Evolutionary conservation across 2,329 filamentous ascomycete species (phyloP).

Genomic region (Pseudophaeomoniella oleicola): DNA sequence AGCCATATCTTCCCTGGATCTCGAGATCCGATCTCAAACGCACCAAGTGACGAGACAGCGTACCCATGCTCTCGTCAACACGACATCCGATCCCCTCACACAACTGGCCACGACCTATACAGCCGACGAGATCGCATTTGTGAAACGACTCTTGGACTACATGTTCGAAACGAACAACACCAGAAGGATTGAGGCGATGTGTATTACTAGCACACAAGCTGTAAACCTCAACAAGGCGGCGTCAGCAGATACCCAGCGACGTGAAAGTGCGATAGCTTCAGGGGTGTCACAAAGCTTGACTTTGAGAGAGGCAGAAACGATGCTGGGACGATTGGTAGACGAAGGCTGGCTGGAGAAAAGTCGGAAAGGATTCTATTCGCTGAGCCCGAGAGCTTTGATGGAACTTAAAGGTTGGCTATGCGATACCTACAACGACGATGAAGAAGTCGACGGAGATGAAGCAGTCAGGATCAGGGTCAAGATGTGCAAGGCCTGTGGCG

Average conservation of each 20-base stretch:
- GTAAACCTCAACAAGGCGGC: slow-evolving; percentile 46
- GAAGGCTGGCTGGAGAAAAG: slow-evolving; percentile 81
- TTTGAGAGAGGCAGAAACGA: slow-evolving; percentile 60
- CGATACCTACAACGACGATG: slow-evolving; percentile 75
- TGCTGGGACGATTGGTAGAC: slow-evolving; percentile 54
- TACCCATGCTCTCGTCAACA: slow-evolving; percentile 80
- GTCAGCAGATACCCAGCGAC: slow-evolving; percentile 16
- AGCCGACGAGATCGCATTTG: slow-evolving; percentile 74
- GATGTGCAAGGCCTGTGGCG: slow-evolving; percentile 74
- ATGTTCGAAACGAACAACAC: slow-evolving; percentile 90
- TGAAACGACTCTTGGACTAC: slow-evolving; percentile 73
- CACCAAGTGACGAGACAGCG: slow-evolving; percentile 54
- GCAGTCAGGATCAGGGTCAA: slow-evolving; percentile 54
- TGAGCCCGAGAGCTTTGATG: slow-evolving; percentile 66
- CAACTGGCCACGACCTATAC: slow-evolving; percentile 72
- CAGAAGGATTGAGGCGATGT: slow-evolving; percentile 65
- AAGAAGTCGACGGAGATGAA: slow-evolving; percentile 40
- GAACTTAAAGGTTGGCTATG: slow-evolving; percentile 73
- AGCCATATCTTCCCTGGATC: slow-evolving; percentile 65
- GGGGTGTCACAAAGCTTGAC: slow-evolving; percentile 43
- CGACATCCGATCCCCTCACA: slow-evolving; percentile 66
- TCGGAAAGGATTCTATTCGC: slow-evolving; percentile 53
- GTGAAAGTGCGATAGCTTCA: slow-evolving; percentile 18
- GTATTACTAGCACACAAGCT: slow-evolving; percentile 65
- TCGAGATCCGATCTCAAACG: slow-evolving; percentile 64